Evolutionary conservation across 2,329 filamentous ascomycete genomes (phyloP).

Genomic region (Diplodia corticola): DNA sequence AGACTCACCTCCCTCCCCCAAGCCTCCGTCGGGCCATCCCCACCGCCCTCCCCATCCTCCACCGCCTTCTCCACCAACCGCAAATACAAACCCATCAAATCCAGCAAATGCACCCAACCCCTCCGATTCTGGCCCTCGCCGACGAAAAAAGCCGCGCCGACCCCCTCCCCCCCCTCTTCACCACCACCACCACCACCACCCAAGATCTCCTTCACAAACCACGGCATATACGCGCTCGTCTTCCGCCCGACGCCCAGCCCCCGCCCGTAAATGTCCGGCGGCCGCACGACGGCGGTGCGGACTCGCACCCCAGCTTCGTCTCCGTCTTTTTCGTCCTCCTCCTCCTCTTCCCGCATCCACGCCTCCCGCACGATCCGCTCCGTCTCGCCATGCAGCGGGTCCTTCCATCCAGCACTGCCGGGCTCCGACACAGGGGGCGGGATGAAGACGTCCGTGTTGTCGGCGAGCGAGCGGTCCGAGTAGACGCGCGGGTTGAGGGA

Average conservation of each 20-base stretch:
- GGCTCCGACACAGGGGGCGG: too few relatives aligned
- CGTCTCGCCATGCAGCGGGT: slow-evolving; percentile 63
- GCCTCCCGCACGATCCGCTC: slow-evolving; percentile 66
- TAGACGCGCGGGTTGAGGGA: slow-evolving; percentile 52
- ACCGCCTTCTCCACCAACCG: slow-evolving; percentile 58
- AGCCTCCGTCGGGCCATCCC: neutral
- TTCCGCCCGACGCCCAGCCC: slow-evolving; percentile 60
- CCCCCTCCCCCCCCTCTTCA: slow-evolving; percentile 36
- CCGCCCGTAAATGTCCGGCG: slow-evolving; percentile 62
- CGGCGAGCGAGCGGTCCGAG: slow-evolving; percentile 57
- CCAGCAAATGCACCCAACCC: slow-evolving; percentile 60
- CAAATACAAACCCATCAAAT: slow-evolving; percentile 58
- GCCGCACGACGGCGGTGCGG: slow-evolving; percentile 57
- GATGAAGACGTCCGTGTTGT: slow-evolving; percentile 56
- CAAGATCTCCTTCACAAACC: slow-evolving; percentile 46
- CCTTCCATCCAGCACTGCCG: slow-evolving; percentile 36
- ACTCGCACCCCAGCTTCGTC: neutral
- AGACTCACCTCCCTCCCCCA: slow-evolving; percentile 15
- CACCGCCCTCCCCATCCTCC: neutral
- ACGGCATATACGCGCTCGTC: slow-evolving; percentile 55
- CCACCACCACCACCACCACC: slow-evolving; percentile 29
- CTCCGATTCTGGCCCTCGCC: slow-evolving; percentile 59
- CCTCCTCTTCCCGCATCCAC: neutral
- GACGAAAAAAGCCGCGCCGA: slow-evolving; percentile 50
- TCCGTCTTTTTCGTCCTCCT: neutral